A percentile compares a stretch with the other conserved stretches of the same genome.
phyloP scores from a whole-genome alignment of 1,284 basidiomycete genomes.

The Apiotrichum domesticum region DNA sequence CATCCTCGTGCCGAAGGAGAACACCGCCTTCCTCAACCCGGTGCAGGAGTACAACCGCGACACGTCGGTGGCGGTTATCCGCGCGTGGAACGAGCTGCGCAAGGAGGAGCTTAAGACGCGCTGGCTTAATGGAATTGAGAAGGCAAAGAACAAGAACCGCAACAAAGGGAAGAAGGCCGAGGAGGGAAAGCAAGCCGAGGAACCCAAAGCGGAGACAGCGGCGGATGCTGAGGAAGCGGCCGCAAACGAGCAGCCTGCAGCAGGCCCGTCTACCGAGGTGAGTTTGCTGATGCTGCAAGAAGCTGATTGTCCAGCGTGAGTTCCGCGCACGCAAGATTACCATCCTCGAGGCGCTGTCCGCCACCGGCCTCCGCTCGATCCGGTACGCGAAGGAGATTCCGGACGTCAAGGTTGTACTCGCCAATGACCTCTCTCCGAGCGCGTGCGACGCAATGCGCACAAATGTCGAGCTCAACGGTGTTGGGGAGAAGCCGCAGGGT shows the following conservation, averaged over 20 bases:
- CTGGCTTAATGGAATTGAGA: slow-evolving; percentile 40
- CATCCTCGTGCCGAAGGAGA: slow-evolving; percentile 67
- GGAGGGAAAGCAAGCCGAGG: not conserved
- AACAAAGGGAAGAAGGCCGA: slow-evolving; percentile 7
- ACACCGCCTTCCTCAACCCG: slow-evolving; percentile 91
- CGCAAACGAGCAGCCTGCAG: slow-evolving; percentile 9
- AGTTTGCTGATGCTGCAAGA: not conserved
- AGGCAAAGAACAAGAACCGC: slow-evolving; percentile 15
- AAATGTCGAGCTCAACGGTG: slow-evolving; percentile 83
- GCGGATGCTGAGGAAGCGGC: slow-evolving; percentile 11
- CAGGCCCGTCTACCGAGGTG: slow-evolving; percentile 23
- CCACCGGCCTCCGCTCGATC: slow-evolving; percentile 91
- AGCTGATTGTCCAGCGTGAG: not conserved
- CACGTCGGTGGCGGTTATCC: slow-evolving; percentile 82
- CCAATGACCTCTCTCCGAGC: slow-evolving; percentile 82
- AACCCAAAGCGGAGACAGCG: slow-evolving; percentile 15
- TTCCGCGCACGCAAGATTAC: slow-evolving; percentile 54
- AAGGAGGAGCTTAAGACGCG: slow-evolving; percentile 54
- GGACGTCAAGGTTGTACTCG: slow-evolving; percentile 80
- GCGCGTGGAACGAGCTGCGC: slow-evolving; percentile 56
- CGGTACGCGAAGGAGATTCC: slow-evolving; percentile 98
- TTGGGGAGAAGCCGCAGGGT: slow-evolving; percentile 48
- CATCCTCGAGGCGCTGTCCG: slow-evolving; percentile 90
- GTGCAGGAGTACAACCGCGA: slow-evolving; percentile 99
- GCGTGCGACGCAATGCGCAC: slow-evolving; percentile 81